Percentiles rank a stretch among this genome's conserved stretches.
phyloP scores from a whole-genome alignment of 192 early-diverging fungal genomes.

The Helicostylum pulchrum region DNA sequence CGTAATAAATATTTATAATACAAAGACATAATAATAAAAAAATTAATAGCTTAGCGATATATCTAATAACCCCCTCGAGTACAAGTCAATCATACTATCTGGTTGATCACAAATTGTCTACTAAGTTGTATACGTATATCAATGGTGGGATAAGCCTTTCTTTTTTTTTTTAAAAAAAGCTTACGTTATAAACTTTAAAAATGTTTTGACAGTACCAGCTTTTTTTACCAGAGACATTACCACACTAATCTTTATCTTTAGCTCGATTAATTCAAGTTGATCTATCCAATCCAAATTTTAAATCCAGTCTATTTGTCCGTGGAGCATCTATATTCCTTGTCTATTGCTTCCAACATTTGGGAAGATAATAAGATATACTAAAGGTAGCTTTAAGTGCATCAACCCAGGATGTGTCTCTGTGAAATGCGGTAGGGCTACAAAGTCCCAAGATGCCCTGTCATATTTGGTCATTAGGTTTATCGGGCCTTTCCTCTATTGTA shows the following conservation, averaged over 20 bases:
- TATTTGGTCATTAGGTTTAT: too few species aligned
- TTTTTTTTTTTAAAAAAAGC: neutral
- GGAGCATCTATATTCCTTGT: too few species aligned
- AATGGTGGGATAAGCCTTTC: neutral
- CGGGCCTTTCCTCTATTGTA: too few species aligned
- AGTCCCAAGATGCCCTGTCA: too few species aligned
- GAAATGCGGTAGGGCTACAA: too few species aligned
- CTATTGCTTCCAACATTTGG: too few species aligned
- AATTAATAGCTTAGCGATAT: neutral
- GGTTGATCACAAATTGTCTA: slow-evolving; percentile 22
- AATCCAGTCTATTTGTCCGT: slow-evolving; percentile 89
- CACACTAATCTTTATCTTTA: neutral
- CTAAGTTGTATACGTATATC: neutral
- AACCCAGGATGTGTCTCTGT: too few species aligned
- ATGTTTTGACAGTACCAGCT: slow-evolving; percentile 9
- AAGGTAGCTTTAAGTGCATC: too few species aligned
- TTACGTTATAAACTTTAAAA: slow-evolving; percentile 15
- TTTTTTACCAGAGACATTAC: neutral
- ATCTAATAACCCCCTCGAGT: slow-evolving; percentile 2
- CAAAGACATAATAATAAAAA: too few species aligned
- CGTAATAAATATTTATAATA: too few species aligned
- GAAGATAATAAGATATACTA: too few species aligned
- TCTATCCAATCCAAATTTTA: slow-evolving; percentile 15
- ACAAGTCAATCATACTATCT: slow-evolving; percentile 12
- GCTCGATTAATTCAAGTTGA: slow-evolving; percentile 4